Base-by-base conservation (phyloP, 805 yeast species). In the Yarrowia sp. region DNA sequence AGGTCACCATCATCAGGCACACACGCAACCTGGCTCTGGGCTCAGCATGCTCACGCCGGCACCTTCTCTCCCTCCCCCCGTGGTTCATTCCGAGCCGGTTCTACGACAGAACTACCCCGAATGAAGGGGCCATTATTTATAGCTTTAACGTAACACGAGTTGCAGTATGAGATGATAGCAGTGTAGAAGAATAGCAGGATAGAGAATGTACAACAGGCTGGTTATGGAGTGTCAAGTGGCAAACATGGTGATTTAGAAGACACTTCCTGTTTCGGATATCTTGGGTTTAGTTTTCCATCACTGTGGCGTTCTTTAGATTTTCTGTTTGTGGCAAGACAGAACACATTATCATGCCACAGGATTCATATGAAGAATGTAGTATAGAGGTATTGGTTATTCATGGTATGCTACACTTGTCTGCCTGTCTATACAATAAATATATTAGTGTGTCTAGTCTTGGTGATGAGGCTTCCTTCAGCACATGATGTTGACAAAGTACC, bases 401-500 rank as follows among this genome's bases (percentile, higher is more conserved):
- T n/a, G n/a, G n/a, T n/a, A n/a, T n/a, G n/a, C n/a, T n/a, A n/a
- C 13, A 12, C 7, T 9, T 36, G 38, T 10, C 2, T 36, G 10
- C 8, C 30, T 4, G 38, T 10, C 20, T 50, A 33, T 24, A n/a
- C 24, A 34, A 56, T 58, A 58, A 58, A 58, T 58, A 58, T 30
- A 52, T 52, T 50, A n/a, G 40, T 38, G 7, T 5, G 19, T n/a
- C 17, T 34, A 30, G 9, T 9, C 10, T 14, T 47, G 39, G 15
- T 33, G 40, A 49, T 17, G 30, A 10, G 15, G 6, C 30, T 24
- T 24, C 30, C 30, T 5, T 24, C 30, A 24, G 6, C 47, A 44
- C 52, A 77, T 69, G 40, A 49, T 47, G 66, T 90, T 90, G 52
- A 80, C 74, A 73, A 84, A 90, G 75, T 86, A 91, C 63, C 84